Evolutionary conservation across 305 asterid genomes (phyloP), one percentile per base, ranked within the genome.

Genomic region (Ajuga reptans): DNA sequence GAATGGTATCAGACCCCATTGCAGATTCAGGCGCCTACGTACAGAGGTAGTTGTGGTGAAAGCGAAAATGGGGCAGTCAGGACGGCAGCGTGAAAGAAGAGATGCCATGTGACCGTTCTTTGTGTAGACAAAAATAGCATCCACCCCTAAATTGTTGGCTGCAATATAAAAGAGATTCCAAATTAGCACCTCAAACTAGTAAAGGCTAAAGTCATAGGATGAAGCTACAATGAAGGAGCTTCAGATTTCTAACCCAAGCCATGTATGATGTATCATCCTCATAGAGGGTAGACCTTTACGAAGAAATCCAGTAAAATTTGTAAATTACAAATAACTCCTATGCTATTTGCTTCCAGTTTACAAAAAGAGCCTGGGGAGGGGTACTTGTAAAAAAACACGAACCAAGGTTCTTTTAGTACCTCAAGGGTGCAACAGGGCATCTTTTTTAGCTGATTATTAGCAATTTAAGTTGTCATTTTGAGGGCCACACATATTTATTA

Each of bases 101-200:
- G 96, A 86, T 59, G 98, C 98, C 98, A 91, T 85, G 79, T 91
- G 92, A 61, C 98, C 95, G 29, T 70, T 57, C 77, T 89, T 92
- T 52, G 97, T 88, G 86, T 85, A 89, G 34, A 86, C 98, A 72
- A 90, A 92, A 33, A 89, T 79, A 42, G 98, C 98, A 77, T 89
- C 98, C 67, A 85, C 95, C 78, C 73, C 96, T 72, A 88, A 76
- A 69, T 85, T 88, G 81, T 85, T 86, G 16, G 93, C 96, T 89
- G 85, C 83, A 82, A 60, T 71, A 66, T 61, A 29, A 24, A 36
- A 39, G 45, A 39, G 72, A 51, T 45, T 10, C 10, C 2, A 17
- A 66, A 64, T 74, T 50, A 66, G 64, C 53, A 50, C 31, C 39
- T 56, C 46, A 36, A 56, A 64, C 58, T 24, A 43, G 27, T 17